Percentiles rank a stretch among this genome's conserved stretches.
Conservation (phyloP, 2,329 filamentous ascomycete genomes). For the Ascochyta koolunga region DNA sequence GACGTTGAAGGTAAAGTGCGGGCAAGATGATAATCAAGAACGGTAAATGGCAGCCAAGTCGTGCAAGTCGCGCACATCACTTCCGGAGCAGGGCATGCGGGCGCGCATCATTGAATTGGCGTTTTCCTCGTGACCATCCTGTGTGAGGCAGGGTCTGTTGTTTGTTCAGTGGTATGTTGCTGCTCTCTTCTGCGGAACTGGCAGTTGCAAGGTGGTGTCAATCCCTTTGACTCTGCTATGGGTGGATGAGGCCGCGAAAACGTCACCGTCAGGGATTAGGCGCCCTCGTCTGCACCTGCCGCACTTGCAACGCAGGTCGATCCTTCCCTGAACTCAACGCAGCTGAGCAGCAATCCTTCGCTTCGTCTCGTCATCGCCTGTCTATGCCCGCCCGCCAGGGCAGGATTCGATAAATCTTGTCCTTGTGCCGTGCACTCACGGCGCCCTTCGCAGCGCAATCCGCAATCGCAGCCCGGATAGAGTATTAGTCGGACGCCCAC, state of each 20-base stretch:
- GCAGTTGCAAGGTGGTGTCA: background rate
- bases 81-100: slow-evolving; percentile 18
- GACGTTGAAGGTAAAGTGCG: slow-evolving; percentile 1
- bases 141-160: background rate
- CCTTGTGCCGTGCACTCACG: slow-evolving; percentile 2
- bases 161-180: background rate
- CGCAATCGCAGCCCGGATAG: slow-evolving; percentile 2
- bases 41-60: slow-evolving; percentile 17
- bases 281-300: slow-evolving; percentile 13
- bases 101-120: slow-evolving; percentile 22
- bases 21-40: slow-evolving; percentile 4
- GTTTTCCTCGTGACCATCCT: slow-evolving; percentile 11
- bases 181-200: slow-evolving; percentile 4
- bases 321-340: slow-evolving; percentile 18
- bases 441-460: background rate
- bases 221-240: too few species aligned
- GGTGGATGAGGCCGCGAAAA: slow-evolving; percentile 4
- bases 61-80: slow-evolving; percentile 19
- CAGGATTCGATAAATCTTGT: slow-evolving; percentile 8
- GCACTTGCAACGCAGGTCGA: slow-evolving; percentile 8
- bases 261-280: slow-evolving; percentile 18
- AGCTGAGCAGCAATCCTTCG: slow-evolving; percentile 17
- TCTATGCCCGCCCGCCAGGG: slow-evolving; percentile 11
- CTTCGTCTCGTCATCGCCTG: slow-evolving; percentile 15
- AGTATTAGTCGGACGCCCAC: slow-evolving; percentile 6